phyloP scores from a whole-genome alignment of 2,329 filamentous ascomycete species.

The Geoglossum cookeanum region DNA sequence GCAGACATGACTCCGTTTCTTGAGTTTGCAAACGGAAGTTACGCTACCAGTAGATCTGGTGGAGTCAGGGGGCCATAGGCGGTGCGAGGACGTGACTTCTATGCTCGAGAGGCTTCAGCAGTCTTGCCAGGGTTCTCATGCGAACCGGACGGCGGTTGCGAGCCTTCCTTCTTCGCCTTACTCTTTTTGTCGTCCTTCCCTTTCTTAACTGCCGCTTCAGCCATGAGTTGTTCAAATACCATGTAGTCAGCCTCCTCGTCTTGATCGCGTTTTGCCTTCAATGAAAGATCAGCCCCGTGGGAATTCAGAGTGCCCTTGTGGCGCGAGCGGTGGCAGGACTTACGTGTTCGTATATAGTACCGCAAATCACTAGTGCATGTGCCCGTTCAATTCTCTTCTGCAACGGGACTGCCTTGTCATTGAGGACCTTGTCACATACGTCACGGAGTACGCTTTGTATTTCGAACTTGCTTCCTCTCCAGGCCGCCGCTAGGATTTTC shows the following conservation, averaged over 20 bases:
- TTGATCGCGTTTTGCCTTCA: conserved; percentile 64
- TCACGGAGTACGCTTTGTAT: conserved; percentile 91
- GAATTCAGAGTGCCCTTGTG: neutral
- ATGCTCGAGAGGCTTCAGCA: neutral
- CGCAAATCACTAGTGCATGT: conserved; percentile 71
- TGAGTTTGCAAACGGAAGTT: neutral
- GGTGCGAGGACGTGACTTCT: neutral
- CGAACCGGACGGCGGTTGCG: neutral
- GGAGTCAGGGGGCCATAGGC: neutral
- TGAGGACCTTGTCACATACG: conserved; percentile 76
- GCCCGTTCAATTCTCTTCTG: conserved; percentile 80
- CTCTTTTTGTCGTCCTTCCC: conserved; percentile 58
- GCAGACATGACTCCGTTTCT: neutral
- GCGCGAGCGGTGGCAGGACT: conserved; percentile 11
- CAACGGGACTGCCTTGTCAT: conserved; percentile 58
- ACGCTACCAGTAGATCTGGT: neutral
- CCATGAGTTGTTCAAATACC: conserved; percentile 94
- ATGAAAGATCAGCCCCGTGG: conserved; percentile 6
- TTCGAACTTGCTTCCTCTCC: conserved; percentile 92
- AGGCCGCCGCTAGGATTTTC: conserved; percentile 93
- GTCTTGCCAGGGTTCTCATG: neutral
- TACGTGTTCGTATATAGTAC: conserved; percentile 79
- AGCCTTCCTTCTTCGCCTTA: conserved; percentile 29
- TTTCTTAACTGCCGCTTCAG: conserved; percentile 90
- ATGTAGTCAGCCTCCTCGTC: conserved; percentile 98